These are phyloP conservation scores for Hyaloperonospora arabidopsidis DNA, from an alignment of 352 stramenopile species.

Conservation along the genomic window DNA sequence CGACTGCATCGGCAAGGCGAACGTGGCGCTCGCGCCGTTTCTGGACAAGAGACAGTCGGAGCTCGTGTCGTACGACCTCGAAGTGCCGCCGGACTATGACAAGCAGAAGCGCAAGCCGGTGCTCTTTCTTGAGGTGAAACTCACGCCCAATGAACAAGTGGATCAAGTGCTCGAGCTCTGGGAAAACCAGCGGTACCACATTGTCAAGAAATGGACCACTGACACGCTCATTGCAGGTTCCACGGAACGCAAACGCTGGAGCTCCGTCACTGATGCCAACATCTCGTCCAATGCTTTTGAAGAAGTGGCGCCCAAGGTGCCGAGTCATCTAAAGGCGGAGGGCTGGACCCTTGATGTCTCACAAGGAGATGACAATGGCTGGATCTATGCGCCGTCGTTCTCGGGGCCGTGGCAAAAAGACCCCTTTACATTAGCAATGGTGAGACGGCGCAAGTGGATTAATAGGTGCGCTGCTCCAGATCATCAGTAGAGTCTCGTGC, in stretches of 20 bases:
- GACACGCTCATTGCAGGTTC: constrained; percentile 43
- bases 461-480: constrained; percentile 47
- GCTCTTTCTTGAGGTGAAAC: constrained; percentile 53
- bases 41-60: constrained; percentile 41
- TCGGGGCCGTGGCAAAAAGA: constrained; percentile 71
- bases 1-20: constrained; percentile 46
- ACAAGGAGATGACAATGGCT: constrained; percentile 75
- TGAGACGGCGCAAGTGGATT: constrained; percentile 77
- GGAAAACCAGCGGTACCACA: constrained; percentile 78
- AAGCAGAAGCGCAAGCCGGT: constrained; percentile 53
- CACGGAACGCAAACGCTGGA: constrained; percentile 70
- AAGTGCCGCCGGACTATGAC: constrained; percentile 44
- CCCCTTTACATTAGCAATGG: constrained; percentile 63
- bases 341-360: constrained; percentile 72
- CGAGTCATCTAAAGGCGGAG: constrained; percentile 42
- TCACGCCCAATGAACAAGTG: constrained; percentile 39
- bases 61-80: constrained; percentile 47
- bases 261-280: constrained; percentile 45
- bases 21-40: constrained; percentile 44
- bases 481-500: constrained; percentile 17
- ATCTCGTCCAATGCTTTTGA: constrained; percentile 60
- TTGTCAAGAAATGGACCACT: constrained; percentile 71
- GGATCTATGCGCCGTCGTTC: constrained; percentile 78
- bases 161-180: constrained; percentile 72
- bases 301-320: constrained; percentile 56